phyloP scores from a whole-genome alignment of 768 basidiomycete species.

The Ephemerocybe angulata region DNA sequence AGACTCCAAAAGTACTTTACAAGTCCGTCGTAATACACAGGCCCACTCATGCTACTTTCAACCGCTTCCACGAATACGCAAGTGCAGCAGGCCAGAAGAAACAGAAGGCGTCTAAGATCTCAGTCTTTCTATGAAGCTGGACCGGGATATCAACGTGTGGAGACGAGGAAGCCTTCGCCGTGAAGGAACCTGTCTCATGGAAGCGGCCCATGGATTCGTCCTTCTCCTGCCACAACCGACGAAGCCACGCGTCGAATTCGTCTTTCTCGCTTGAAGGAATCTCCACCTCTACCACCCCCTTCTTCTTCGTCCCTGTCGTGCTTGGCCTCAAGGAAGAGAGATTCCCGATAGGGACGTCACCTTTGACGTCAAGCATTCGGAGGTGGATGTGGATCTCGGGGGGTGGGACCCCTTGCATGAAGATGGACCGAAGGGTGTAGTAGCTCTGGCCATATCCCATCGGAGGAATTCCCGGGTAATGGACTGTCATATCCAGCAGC shows the following conservation, averaged over 20 bases:
- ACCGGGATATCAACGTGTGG: constrained; percentile 54
- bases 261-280: constrained; percentile 56
- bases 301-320: neutral
- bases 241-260: constrained; percentile 80
- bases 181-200: constrained; percentile 49
- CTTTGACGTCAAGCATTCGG: constrained; percentile 66
- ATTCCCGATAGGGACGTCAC: constrained; percentile 68
- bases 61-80: constrained; percentile 44
- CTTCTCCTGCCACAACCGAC: constrained; percentile 80
- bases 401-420: constrained; percentile 75
- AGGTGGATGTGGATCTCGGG: constrained; percentile 87
- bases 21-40: constrained; percentile 9
- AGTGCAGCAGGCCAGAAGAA: constrained; percentile 61
- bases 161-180: constrained; percentile 16
- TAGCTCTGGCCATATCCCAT: constrained; percentile 81
- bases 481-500: constrained; percentile 86
- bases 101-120: constrained; percentile 65
- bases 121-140: constrained; percentile 47
- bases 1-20: constrained; percentile 11
- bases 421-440: constrained; percentile 88
- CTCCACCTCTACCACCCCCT: constrained; percentile 39
- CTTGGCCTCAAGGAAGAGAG: constrained; percentile 30
- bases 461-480: constrained; percentile 85
- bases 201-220: constrained; percentile 74
- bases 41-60: constrained; percentile 15